Conservation (phyloP, 2,329 filamentous ascomycete species). For the Ophiostoma himal-ulmi region DNA sequence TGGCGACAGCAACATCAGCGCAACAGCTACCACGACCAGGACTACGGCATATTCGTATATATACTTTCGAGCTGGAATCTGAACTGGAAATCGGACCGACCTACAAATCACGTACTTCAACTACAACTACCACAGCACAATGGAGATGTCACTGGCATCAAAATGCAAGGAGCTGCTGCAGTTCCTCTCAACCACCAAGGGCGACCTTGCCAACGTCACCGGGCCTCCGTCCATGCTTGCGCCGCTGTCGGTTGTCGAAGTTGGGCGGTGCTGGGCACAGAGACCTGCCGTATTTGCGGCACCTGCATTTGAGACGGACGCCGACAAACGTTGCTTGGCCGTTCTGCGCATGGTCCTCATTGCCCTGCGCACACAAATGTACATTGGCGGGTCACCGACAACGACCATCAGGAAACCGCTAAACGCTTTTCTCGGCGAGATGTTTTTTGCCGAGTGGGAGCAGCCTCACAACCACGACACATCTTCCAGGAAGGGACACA, state of each 20-base stretch:
- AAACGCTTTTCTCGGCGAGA: slow-evolving; percentile 48
- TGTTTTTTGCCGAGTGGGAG: slow-evolving; percentile 42
- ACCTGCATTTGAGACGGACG: slow-evolving; percentile 40
- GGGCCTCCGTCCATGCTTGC: slow-evolving; percentile 47
- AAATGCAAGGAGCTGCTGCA: slow-evolving; percentile 32
- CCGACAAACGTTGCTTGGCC: slow-evolving; percentile 41
- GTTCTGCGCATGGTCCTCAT: slow-evolving; percentile 45
- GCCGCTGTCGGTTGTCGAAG: slow-evolving; percentile 46
- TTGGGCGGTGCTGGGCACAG: slow-evolving; percentile 47
- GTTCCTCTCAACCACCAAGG: slow-evolving; percentile 39
- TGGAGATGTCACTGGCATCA: slow-evolving; percentile 30
- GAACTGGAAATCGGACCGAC: background rate
- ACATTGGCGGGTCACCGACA: slow-evolving; percentile 41
- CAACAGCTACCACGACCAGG: background rate
- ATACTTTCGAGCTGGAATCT: background rate
- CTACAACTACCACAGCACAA: slow-evolving; percentile 22
- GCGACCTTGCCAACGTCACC: slow-evolving; percentile 48
- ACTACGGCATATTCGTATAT: background rate
- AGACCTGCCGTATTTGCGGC: slow-evolving; percentile 44
- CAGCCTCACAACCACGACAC: slow-evolving; percentile 27
- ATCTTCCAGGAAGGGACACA: slow-evolving; percentile 10
- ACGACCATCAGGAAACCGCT: slow-evolving; percentile 49
- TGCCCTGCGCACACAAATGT: slow-evolving; percentile 43
- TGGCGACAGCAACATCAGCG: slow-evolving; percentile 6
- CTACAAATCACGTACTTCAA: background rate